Evolutionary conservation across 1,139 yeast genomes (phyloP).

Genomic region (Scheffersomyces parashehatae): DNA sequence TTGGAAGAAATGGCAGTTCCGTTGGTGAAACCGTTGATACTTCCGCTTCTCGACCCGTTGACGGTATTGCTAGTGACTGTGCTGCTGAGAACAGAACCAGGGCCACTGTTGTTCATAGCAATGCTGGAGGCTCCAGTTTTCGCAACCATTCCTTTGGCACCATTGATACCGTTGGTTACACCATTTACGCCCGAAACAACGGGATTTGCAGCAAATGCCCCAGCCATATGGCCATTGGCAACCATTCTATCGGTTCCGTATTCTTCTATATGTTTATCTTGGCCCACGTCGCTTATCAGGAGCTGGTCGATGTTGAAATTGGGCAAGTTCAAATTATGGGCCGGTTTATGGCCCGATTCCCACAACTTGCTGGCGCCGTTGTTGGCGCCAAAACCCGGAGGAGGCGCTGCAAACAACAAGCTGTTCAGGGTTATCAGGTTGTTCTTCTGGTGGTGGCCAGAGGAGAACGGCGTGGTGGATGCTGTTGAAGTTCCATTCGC

Average conservation of each 20-base stretch:
- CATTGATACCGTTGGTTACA: neutral
- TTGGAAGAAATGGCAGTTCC: neutral
- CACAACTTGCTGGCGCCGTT: constrained; percentile 14
- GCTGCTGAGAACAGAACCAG: neutral
- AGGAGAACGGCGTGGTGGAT: neutral
- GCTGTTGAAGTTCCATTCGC: neutral
- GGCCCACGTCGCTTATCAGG: neutral
- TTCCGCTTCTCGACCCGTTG: too few relatives aligned
- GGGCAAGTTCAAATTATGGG: constrained; percentile 29
- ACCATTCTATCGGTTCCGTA: too few relatives aligned
- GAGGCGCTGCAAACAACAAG: neutral
- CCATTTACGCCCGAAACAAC: neutral
- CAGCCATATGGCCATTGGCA: too few relatives aligned
- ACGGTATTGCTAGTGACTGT: too few relatives aligned
- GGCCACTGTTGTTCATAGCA: neutral
- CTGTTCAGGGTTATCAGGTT: neutral
- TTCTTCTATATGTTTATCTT: neutral
- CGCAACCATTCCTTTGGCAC: neutral
- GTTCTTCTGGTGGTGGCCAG: neutral
- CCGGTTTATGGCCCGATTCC: constrained; percentile 30
- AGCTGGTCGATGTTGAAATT: constrained; percentile 25
- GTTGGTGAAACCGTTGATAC: too few relatives aligned
- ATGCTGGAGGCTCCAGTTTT: neutral
- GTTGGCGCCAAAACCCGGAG: neutral
- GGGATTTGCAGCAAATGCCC: neutral